phyloP scores from a whole-genome alignment of 192 early-diverging fungal genomes.

The Jimgerdemannia lactiflua region DNA sequence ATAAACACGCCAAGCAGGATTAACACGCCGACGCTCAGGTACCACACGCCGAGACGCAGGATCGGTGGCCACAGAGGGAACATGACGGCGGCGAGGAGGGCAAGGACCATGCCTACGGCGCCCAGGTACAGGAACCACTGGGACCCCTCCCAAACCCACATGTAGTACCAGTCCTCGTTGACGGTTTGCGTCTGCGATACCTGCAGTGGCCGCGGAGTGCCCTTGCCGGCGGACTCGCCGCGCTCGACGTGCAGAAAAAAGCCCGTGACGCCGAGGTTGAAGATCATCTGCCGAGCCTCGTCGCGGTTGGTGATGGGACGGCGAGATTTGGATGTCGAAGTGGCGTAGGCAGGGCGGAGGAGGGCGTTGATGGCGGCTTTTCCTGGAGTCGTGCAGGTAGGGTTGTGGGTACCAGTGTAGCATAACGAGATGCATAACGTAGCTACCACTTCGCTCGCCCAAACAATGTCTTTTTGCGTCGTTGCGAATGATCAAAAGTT shows the following conservation, averaged over 20 bases:
- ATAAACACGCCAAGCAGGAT: constrained; percentile 90
- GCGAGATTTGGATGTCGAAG: constrained; percentile 14
- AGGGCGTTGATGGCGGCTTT: constrained; percentile 31
- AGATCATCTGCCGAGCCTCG: constrained; percentile 18
- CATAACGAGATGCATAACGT: background rate
- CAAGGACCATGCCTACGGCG: constrained; percentile 71
- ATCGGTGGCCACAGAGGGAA: constrained; percentile 94
- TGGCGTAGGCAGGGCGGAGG: constrained; percentile 19
- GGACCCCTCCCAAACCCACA: constrained; percentile 94
- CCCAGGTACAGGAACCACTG: constrained; percentile 75
- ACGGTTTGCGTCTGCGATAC: constrained; percentile 18
- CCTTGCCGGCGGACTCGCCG: constrained; percentile 23
- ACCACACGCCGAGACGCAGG: constrained; percentile 85
- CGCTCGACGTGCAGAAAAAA: constrained; percentile 30
- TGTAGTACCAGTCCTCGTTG: constrained; percentile 81
- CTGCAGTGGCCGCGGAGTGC: constrained; percentile 16
- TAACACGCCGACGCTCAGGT: constrained; percentile 78
- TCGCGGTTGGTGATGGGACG: constrained; percentile 11
- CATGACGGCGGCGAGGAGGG: constrained; percentile 91
- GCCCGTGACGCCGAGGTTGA: constrained; percentile 20
- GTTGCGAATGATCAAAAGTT: background rate
- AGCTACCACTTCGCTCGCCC: background rate
- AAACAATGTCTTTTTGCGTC: background rate
- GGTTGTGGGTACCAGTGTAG: background rate
- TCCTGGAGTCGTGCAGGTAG: constrained; percentile 2